Base-by-base conservation (phyloP, 805 yeast genomes). In the Pichia rugopelliculosa region DNA sequence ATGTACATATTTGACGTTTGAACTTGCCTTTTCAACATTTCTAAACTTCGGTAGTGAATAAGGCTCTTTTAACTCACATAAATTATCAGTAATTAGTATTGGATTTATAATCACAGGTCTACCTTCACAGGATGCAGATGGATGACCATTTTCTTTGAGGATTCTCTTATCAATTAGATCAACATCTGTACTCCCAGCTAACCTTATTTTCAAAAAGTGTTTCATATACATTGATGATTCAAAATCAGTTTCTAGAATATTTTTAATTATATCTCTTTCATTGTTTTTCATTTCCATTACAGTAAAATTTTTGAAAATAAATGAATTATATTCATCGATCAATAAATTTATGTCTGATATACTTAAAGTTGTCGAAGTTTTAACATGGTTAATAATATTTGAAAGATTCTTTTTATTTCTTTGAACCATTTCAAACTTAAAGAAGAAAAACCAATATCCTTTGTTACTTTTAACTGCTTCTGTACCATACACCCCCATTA, bases 1-100 rank as follows among this genome's bases (percentile, higher is more conserved):
- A 18, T 57, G 56, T 21, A 67, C 67, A 52, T 74, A 76, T 33
- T 67, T 70, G 1, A 76, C 66, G 12, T 75, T 67, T 20, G 68
- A 65, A 46, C 68, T 68, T 6, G 86, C 84, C 59, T 77, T 80
- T 53, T 84, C 90, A 9, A 82, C 79, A 57, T 80, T 79, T 52
- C 73, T 76, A 60, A 82, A 82, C 5, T 72, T 67, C 2, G 90
- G 91, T 21, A 80, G 48, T 2, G 63, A 54, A 7, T 72, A 66
- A 0, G 63, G 59, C 15, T 21, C 24, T 6, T 33, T 9, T 18
- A 3, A 15, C 1, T 22, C 22, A 25, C 25, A 44, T 3, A 22
- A n/a, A 23, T 36, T 41, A 4, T 33, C 41, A 3, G 22, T 23
- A 9, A 48, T 4, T 6, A 39, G 33, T 47, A 50, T 62, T 30